phyloP scores from a whole-genome alignment of 371 early-diverging fungal species.

The Mortierella sp. region DNA sequence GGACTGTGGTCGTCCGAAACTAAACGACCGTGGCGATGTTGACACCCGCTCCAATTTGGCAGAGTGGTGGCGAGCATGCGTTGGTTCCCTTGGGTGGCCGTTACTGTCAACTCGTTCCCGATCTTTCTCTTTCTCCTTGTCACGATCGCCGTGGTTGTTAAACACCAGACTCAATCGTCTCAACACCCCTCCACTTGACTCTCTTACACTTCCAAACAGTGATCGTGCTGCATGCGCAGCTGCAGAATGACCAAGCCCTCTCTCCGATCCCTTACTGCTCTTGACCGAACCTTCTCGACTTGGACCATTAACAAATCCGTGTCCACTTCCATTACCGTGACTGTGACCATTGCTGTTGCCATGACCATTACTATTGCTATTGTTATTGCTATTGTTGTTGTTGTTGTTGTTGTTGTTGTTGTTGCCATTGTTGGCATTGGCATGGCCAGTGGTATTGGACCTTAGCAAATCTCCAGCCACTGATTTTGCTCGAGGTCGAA shows the following conservation, averaged over 20 bases:
- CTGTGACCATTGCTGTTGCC: slow-evolving; percentile 14
- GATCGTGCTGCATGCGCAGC: slow-evolving; percentile 54
- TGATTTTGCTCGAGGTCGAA: slow-evolving; percentile 46
- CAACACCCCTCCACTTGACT: slow-evolving; percentile 55
- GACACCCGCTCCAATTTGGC: slow-evolving; percentile 50
- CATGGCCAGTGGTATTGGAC: slow-evolving; percentile 45
- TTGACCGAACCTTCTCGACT: slow-evolving; percentile 52
- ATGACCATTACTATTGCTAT: not conserved
- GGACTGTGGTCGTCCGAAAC: slow-evolving; percentile 48
- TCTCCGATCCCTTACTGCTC: slow-evolving; percentile 50
- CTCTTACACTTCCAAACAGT: slow-evolving; percentile 54
- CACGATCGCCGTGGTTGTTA: slow-evolving; percentile 42
- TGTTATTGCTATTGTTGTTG: slow-evolving; percentile 8
- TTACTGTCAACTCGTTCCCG: slow-evolving; percentile 27
- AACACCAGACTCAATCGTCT: slow-evolving; percentile 50
- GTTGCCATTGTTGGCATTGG: slow-evolving; percentile 6
- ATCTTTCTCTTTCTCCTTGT: slow-evolving; percentile 50
- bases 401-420: slow-evolving; percentile 2
- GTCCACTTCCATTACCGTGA: slow-evolving; percentile 13
- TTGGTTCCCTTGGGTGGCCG: slow-evolving; percentile 13
- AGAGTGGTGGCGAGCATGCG: slow-evolving; percentile 37
- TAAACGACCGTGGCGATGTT: slow-evolving; percentile 39
- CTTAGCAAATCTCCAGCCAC: slow-evolving; percentile 38
- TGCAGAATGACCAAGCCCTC: slow-evolving; percentile 46
- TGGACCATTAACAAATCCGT: slow-evolving; percentile 19